A percentile compares a stretch with the other conserved stretches of the same genome.
These are phyloP conservation scores for Arthrobotrys sphaeroides DNA, from an alignment of 2,329 filamentous ascomycete species.

Conservation along the genomic window DNA sequence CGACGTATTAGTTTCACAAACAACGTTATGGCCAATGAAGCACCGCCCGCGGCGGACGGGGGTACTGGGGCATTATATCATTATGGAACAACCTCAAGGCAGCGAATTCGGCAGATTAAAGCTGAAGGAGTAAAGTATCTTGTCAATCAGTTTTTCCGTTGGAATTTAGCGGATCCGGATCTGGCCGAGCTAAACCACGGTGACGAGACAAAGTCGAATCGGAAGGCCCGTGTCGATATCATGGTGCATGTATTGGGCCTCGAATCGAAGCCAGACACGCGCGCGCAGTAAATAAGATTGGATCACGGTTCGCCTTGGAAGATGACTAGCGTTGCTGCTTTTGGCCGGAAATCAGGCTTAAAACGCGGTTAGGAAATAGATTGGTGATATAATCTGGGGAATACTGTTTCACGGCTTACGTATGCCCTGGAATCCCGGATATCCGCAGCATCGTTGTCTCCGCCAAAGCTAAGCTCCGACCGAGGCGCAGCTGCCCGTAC, in stretches of 20 bases:
- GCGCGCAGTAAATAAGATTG: neutral
- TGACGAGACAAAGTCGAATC: neutral
- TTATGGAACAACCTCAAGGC: neutral
- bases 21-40: conserved; percentile 32
- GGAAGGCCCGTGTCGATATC: neutral
- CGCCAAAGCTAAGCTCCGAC: conserved; percentile 47
- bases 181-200: neutral
- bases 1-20: neutral
- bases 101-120: neutral
- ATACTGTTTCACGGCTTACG: neutral
- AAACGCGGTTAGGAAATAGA: neutral
- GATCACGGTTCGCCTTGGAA: conserved; percentile 15
- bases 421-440: too few relatives aligned
- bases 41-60: conserved; percentile 21
- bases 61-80: conserved; percentile 20
- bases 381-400: neutral
- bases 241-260: neutral
- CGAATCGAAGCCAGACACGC: neutral
- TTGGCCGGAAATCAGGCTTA: neutral
- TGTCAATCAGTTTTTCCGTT: neutral
- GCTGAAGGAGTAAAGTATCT: neutral
- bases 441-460: too few relatives aligned
- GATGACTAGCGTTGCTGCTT: neutral
- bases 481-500: conserved; percentile 22
- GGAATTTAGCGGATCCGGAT: neutral